Conservation (phyloP, 169 alveolate species). For the Besnoitia besnoiti region DNA sequence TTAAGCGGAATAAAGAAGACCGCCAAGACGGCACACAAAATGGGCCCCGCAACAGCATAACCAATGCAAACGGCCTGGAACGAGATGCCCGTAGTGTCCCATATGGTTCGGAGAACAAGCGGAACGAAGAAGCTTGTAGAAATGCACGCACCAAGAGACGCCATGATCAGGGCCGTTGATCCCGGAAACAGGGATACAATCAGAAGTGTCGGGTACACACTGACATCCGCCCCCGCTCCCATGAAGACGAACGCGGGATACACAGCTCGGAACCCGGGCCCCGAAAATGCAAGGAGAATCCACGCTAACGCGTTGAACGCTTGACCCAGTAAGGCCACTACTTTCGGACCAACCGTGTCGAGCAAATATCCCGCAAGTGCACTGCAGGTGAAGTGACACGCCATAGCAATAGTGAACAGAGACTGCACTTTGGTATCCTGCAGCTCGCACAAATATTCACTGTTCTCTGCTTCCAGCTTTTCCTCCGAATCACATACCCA, state of each 20-base stretch:
- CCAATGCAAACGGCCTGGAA: constrained; percentile 32
- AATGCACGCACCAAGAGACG: constrained; percentile 12
- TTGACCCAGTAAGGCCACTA: constrained; percentile 34
- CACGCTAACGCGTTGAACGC: constrained; percentile 18
- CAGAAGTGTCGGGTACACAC: constrained; percentile 13
- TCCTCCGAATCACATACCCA: constrained; percentile 33
- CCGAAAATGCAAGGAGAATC: constrained; percentile 34
- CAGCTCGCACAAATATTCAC: neutral
- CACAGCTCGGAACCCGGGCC: neutral
- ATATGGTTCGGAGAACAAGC: neutral
- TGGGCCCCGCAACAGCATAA: constrained; percentile 47
- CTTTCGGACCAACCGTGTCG: constrained; percentile 40
- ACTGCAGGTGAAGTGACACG: constrained; percentile 33
- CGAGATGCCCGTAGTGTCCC: constrained; percentile 9
- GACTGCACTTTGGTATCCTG: constrained; percentile 43
- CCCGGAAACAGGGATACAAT: constrained; percentile 32
- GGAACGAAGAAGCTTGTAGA: constrained; percentile 39
- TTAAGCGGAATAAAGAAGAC: constrained; percentile 28
- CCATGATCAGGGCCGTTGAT: constrained; percentile 3
- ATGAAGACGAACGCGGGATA: constrained; percentile 37
- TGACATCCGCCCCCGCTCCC: constrained; percentile 49
- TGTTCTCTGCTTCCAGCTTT: neutral
- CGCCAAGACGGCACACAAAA: constrained; percentile 21
- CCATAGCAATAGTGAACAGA: constrained; percentile 25
- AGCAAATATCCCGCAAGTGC: constrained; percentile 22